Percentiles rank a stretch among this genome's conserved stretches.
Evolutionary conservation across 805 yeast species (phyloP).

Genomic region (Kodamaea kaohsiungensis): DNA sequence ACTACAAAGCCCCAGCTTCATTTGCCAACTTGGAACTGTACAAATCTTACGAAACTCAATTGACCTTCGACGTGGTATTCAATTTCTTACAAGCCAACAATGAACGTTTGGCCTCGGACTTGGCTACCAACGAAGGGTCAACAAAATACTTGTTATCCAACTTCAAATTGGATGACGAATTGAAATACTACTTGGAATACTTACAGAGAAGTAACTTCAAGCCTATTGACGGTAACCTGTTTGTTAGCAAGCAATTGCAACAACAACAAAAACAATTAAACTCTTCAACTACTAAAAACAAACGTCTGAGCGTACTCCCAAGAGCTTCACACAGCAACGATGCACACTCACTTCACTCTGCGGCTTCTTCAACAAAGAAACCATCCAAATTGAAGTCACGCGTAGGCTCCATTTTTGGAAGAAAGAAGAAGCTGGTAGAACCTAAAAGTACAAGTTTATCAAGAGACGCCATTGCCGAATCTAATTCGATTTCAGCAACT

Average conservation of each 20-base stretch:
- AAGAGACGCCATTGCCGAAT: conserved; percentile 34
- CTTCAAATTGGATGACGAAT: conserved; percentile 38
- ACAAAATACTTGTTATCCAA: conserved; percentile 61
- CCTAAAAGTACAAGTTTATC: conserved; percentile 12
- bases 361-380: conserved; percentile 18
- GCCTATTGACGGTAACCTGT: conserved; percentile 11
- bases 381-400: conserved; percentile 58
- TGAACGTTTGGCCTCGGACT: conserved; percentile 22
- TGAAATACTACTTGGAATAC: conserved; percentile 37
- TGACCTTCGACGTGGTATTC: conserved; percentile 62
- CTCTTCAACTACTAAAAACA: conserved; percentile 2
- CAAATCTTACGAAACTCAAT: conserved; percentile 59
- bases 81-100: conserved; percentile 50
- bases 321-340: conserved; percentile 6
- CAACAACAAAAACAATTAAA: conserved; percentile 13
- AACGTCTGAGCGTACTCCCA: conserved; percentile 9
- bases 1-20: conserved; percentile 71
- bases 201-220: conserved; percentile 28
- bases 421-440: conserved; percentile 48
- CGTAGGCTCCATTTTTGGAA: conserved; percentile 75
- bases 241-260: conserved; percentile 12
- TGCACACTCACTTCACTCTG: conserved; percentile 14
- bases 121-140: conserved; percentile 56
- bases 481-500: conserved; percentile 28
- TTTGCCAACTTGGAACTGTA: conserved; percentile 74